Evolutionary conservation across 306 rosid genomes (phyloP).

Genomic region (apple (Malus domestica)): ASM211411v1 NC_041794.1:3510501-3511000

Average conservation of each 20-base stretch:
- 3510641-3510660: not conserved
- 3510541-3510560: not conserved
- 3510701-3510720: not conserved
- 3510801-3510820: slow-evolving; percentile 65
- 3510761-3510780: slow-evolving; percentile 90
- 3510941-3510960: not conserved
- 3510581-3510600: not conserved
- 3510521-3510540: not conserved
- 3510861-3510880: slow-evolving; percentile 21
- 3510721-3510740: not conserved
- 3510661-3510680: not conserved
- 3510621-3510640: not conserved
- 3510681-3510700: not conserved
- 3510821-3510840: slow-evolving; percentile 74
- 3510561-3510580: not conserved
- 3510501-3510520: not conserved
- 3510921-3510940: not conserved
- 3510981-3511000: not conserved
- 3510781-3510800: slow-evolving; percentile 81
- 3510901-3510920: not conserved
- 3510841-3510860: slow-evolving; percentile 50
- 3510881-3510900: not conserved
- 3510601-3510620: not conserved
- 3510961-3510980: not conserved
- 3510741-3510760: slow-evolving; percentile 75